phyloP scores from a whole-genome alignment of 2,329 filamentous ascomycete species.

The Macrophomina phaseolina region DNA sequence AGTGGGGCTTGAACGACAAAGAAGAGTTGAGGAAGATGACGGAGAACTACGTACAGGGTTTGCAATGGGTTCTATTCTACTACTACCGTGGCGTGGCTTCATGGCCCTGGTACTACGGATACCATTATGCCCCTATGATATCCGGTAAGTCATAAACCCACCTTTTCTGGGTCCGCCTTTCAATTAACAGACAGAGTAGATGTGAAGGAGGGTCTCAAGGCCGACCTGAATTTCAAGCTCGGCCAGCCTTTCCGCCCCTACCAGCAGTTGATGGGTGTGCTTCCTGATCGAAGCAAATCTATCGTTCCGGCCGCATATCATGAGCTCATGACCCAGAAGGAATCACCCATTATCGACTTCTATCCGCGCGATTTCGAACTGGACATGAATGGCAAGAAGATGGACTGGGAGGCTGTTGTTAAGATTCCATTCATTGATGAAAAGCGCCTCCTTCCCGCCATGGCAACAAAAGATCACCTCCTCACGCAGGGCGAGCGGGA shows the following conservation, averaged over 20 bases:
- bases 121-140: constrained; percentile 97
- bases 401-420: constrained; percentile 99
- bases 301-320: constrained; percentile 91
- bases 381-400: constrained; percentile 99
- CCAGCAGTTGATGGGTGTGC: constrained; percentile 96
- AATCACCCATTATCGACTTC: constrained; percentile 96
- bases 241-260: constrained; percentile 95
- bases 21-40: constrained; percentile 80
- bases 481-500: constrained; percentile 79
- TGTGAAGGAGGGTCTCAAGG: constrained; percentile 83
- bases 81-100: constrained; percentile 97
- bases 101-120: constrained; percentile 97
- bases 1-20: constrained; percentile 82
- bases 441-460: constrained; percentile 79
- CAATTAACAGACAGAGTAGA: constrained; percentile 56
- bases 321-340: constrained; percentile 86
- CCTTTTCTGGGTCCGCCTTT: not conserved
- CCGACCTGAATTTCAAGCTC: constrained; percentile 88
- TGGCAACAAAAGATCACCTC: constrained; percentile 80
- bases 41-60: constrained; percentile 95
- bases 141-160: constrained; percentile 62
- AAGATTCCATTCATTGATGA: constrained; percentile 99
- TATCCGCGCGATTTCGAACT: constrained; percentile 96
- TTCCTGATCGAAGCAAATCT: constrained; percentile 95
- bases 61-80: constrained; percentile 98